Base-by-base conservation (phyloP, 2,329 filamentous ascomycete genomes). In the Chaetomiaceae sp. region DNA sequence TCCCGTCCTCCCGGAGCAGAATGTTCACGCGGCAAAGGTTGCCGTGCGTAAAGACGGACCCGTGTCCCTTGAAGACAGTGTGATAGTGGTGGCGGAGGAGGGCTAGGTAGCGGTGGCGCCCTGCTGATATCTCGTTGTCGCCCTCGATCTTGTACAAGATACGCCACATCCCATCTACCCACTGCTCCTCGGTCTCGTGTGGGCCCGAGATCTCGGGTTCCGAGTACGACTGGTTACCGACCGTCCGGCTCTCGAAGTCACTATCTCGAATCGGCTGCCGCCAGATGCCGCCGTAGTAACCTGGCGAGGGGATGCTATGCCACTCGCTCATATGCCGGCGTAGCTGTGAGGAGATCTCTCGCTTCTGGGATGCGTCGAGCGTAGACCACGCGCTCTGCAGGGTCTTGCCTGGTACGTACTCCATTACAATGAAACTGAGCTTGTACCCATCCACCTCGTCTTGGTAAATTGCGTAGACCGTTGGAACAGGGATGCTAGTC, bases 381-480 rank as follows among this genome's bases (percentile, higher is more conserved):
- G 1, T 18, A 3, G 6, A 2, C 37, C 37, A 40, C 1, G n/a
- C 19, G 18, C 3, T 1, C n/a, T 9, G 6, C 1, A 39, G 30
- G 32, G 7, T 36, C 17, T 9, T 6, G 17, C 43, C 43, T 6
- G 43, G 37, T 37, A 46, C 40, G 19, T 40, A 46, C 30, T 46
- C 43, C 38, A 36, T 29, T 4, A 46, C 32, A n/a, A 46, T 36
- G 38, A 41, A 46, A n/a, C 11, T n/a, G n/a, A n/a, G n/a, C n/a
- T n/a, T n/a, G n/a, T n/a, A n/a, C n/a, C n/a, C n/a, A n/a, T n/a
- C n/a, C n/a, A 2, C 5, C 22, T 18, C 15, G 8, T 15, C n/a
- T n/a, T n/a, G n/a, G n/a, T n/a, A n/a, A n/a, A n/a, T n/a, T n/a
- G n/a, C n/a, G n/a, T n/a, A n/a, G n/a, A n/a, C n/a, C n/a, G n/a